Percentiles rank a stretch among this genome's conserved stretches.
phyloP scores from a whole-genome alignment of 495 filamentous ascomycete genomes.

The Viridothelium virens region DNA sequence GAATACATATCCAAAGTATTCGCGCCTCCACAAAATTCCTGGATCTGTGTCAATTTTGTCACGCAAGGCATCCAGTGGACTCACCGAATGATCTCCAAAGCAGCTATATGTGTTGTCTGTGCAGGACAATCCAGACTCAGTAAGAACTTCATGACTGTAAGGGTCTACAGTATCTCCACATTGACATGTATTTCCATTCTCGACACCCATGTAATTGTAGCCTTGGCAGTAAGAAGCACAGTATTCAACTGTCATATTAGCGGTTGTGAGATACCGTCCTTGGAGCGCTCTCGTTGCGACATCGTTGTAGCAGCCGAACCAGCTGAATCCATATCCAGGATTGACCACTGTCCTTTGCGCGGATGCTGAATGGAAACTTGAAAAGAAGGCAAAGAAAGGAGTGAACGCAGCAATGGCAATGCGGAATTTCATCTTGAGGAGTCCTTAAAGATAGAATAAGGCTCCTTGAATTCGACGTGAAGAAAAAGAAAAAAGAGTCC shows the following conservation, averaged over 20 bases:
- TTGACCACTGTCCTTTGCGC: not conserved
- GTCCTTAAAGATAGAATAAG: not conserved
- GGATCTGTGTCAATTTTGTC: not conserved
- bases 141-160: slow-evolving; percentile 1
- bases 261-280: slow-evolving; percentile 5
- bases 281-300: slow-evolving; percentile 1
- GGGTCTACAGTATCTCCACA: not conserved
- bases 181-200: not conserved
- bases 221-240: slow-evolving; percentile 16
- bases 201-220: not conserved
- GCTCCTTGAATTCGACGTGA: not conserved
- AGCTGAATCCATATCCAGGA: slow-evolving; percentile 6
- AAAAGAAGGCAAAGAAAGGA: not conserved
- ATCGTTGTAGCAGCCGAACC: slow-evolving; percentile 26
- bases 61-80: not conserved
- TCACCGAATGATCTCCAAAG: not conserved
- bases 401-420: not conserved
- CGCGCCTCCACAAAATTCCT: slow-evolving; percentile 16
- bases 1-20: slow-evolving; percentile 19
- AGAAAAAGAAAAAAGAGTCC: not conserved
- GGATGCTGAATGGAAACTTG: not conserved
- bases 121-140: not conserved
- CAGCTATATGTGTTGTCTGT: slow-evolving; percentile 4
- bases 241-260: slow-evolving; percentile 15
- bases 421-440: not conserved